Base-by-base conservation (phyloP, 768 basidiomycete genomes). In the Rhodosporidiobolus odoratus region DNA sequence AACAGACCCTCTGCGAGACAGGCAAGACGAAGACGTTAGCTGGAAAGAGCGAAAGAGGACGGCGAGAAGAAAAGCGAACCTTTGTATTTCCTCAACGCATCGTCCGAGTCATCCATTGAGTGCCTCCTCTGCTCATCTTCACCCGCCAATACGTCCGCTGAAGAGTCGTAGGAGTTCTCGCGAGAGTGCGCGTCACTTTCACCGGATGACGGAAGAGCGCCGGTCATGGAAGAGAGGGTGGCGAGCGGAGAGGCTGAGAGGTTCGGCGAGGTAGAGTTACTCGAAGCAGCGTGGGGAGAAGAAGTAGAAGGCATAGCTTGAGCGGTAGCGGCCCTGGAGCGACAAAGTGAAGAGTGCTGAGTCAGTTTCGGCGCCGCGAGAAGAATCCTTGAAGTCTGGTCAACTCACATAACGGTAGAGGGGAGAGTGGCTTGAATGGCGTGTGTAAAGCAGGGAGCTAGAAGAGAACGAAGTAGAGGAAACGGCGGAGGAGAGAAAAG, bases 81-180 rank as follows among this genome's bases (percentile, higher is more conserved):
- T 37, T 65, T 65, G 64, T 69, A 73, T 34, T 32, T 43, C 54
- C 12, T 62, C 1, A 73, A 27, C 0, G 71, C 66, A 27, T 68
- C 71, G 54, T 59, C 60, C 10, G 60, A 21, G 17, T 65, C 53
- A 30, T 50, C 66, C 30, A 56, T 43, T 35, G 52, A 54, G 5
- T 56, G 45, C 23, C 47, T 45, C 16, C 65, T 45, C 47, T 32
- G 32, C 47, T 61, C 64, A 9, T 56, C 64, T 17, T 48, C 47
- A 41, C 47, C 54, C 17, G 34, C 54, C 7, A 59, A 53, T 5
- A 54, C 63, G 25, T 56, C 62, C 25, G 34, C 30, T 47, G 32
- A 30, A 19, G 63, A 50, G 43, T 56, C 71, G 59, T 64, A 65
- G 32, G 47, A 52, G 21, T 50, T 25, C 4, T 58, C 50, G 47